Evolutionary conservation across 306 rosid species (phyloP).

Genomic region (Castanea mollissima): DNA sequence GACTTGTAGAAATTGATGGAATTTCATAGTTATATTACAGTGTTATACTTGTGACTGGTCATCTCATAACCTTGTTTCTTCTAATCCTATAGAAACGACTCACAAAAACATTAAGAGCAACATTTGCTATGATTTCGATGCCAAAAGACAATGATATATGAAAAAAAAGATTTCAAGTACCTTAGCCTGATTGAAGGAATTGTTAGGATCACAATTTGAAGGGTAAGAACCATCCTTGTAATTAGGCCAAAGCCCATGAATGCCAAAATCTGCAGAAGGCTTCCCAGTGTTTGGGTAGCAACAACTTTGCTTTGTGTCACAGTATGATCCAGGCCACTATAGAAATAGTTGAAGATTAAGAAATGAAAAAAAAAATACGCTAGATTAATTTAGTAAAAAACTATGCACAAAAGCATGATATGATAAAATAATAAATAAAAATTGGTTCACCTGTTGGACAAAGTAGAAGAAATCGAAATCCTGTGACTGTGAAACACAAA

Average conservation of each 20-base stretch:
- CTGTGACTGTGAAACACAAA: conserved; percentile 32
- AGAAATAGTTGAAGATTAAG: not conserved
- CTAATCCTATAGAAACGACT: too few relatives aligned
- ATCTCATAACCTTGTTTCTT: too few relatives aligned
- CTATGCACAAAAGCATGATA: not conserved
- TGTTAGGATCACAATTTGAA: conserved; percentile 58
- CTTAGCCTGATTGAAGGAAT: too few relatives aligned
- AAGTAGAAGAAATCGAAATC: conserved; percentile 82
- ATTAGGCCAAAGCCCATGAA: conserved; percentile 91
- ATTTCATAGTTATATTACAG: too few relatives aligned
- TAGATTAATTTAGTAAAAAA: not conserved
- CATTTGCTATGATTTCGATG: too few relatives aligned
- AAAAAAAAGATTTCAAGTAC: too few relatives aligned
- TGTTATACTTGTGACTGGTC: too few relatives aligned
- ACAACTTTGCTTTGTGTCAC: conserved; percentile 22
- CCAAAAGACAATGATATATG: too few relatives aligned
- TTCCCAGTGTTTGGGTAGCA: conserved; percentile 80
- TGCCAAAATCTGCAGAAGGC: conserved; percentile 65
- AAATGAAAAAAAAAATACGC: not conserved
- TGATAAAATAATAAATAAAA: not conserved
- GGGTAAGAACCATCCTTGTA: conserved; percentile 62
- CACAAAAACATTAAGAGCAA: too few relatives aligned
- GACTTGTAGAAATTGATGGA: too few relatives aligned
- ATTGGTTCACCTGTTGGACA: conserved; percentile 61
- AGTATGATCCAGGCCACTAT: conserved; percentile 89